Conservation (phyloP, 2,329 filamentous ascomycete species). For the Neofusicoccum kwambonambiense region DNA sequence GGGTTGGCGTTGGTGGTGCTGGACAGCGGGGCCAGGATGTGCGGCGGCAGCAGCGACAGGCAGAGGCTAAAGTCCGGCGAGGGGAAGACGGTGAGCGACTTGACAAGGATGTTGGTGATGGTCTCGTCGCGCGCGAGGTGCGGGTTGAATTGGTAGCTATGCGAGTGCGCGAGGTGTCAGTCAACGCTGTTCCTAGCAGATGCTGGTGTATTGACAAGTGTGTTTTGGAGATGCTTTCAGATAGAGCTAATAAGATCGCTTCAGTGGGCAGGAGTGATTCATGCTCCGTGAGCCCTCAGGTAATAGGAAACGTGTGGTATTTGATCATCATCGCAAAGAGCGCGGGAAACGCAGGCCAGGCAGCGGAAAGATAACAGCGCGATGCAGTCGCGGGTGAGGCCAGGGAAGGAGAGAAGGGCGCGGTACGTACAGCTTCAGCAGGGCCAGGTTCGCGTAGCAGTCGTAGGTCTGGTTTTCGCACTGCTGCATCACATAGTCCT, state of each 20-base stretch:
- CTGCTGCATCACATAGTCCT: conserved; percentile 91
- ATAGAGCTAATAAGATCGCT: conserved; percentile 72
- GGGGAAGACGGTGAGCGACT: conserved; percentile 95
- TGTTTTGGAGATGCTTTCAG: conserved; percentile 52
- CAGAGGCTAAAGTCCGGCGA: conserved; percentile 92
- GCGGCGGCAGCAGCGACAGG: conserved; percentile 87
- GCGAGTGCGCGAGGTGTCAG: conserved; percentile 13
- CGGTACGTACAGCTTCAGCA: conserved; percentile 88
- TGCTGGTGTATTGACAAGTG: conserved; percentile 12
- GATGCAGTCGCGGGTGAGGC: conserved; percentile 22
- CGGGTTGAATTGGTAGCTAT: conserved; percentile 98
- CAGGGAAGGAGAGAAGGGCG: background rate
- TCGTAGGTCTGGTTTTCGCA: conserved; percentile 95
- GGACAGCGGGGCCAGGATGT: conserved; percentile 65
- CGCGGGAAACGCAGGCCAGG: too few species aligned
- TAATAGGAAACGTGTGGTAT: conserved; percentile 96
- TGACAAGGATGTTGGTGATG: conserved; percentile 98
- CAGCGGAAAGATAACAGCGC: conserved; percentile 15
- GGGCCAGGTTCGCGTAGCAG: conserved; percentile 92
- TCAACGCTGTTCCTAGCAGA: background rate
- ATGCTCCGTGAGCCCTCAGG: conserved; percentile 65
- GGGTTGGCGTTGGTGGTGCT: conserved; percentile 50
- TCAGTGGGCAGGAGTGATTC: conserved; percentile 62
- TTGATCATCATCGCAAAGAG: conserved; percentile 63
- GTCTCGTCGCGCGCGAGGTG: conserved; percentile 96